Evolutionary conservation across 169 alveolate genomes (phyloP).

Genomic region (Babesia caballi): DNA sequence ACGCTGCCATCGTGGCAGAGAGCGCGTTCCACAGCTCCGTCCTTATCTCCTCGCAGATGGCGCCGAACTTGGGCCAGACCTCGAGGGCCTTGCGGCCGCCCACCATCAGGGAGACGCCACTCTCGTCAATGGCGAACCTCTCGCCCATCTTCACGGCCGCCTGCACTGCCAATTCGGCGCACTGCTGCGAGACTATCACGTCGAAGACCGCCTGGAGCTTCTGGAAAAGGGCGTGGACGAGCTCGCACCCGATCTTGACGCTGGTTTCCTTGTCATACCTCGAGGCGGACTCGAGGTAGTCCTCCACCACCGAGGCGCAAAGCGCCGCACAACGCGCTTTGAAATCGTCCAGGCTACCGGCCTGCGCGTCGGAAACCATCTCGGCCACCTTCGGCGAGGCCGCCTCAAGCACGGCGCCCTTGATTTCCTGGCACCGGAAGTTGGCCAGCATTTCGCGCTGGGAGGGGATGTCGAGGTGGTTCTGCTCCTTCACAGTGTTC

Average conservation of each 20-base stretch:
- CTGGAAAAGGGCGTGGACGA: slow-evolving; percentile 18
- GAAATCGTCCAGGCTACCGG: slow-evolving; percentile 42
- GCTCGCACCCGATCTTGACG: slow-evolving; percentile 2
- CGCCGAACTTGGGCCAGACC: slow-evolving; percentile 48
- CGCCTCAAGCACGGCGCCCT: slow-evolving; percentile 64
- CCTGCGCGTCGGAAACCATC: slow-evolving; percentile 29
- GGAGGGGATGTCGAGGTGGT: slow-evolving; percentile 83
- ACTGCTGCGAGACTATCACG: slow-evolving; percentile 46
- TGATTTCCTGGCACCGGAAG: slow-evolving; percentile 81
- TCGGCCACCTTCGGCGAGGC: slow-evolving; percentile 29
- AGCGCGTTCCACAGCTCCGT: not conserved
- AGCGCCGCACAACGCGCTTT: slow-evolving; percentile 55
- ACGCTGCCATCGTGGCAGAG: not conserved
- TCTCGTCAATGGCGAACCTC: slow-evolving; percentile 52
- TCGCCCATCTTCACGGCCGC: slow-evolving; percentile 56
- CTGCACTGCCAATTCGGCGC: slow-evolving; percentile 48
- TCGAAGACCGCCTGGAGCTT: slow-evolving; percentile 70
- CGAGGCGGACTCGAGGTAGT: slow-evolving; percentile 67
- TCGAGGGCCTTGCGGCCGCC: slow-evolving; percentile 44
- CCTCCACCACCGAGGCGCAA: slow-evolving; percentile 47
- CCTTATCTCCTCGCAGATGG: slow-evolving; percentile 32
- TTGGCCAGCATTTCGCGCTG: slow-evolving; percentile 85
- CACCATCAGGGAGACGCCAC: slow-evolving; percentile 50
- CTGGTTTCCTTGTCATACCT: slow-evolving; percentile 60
- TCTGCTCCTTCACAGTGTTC: slow-evolving; percentile 80